These are phyloP conservation scores for Metarhizium robertsii DNA, from an alignment of 2,329 filamentous ascomycete species.

Conservation along the genomic window DNA sequence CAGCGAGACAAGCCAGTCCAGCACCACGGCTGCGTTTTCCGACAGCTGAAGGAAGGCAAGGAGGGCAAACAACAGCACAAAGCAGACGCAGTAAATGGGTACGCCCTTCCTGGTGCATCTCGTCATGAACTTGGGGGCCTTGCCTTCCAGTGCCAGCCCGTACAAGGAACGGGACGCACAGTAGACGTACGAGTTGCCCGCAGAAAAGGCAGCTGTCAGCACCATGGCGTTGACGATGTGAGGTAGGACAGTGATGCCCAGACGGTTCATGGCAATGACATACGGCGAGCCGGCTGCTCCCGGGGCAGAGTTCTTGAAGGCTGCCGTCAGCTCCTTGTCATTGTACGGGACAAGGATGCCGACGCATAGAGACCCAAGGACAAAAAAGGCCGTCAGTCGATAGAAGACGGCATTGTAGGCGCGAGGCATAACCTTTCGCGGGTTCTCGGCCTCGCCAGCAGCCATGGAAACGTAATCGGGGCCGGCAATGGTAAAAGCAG, in stretches of 20 bases:
- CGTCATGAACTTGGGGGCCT: conserved; percentile 51
- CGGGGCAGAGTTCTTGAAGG: conserved; percentile 47
- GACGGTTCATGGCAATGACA: conserved; percentile 58
- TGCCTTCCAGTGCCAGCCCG: conserved; percentile 58
- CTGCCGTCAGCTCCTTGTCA: conserved; percentile 50
- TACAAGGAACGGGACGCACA: conserved; percentile 61
- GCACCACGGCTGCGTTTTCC: conserved; percentile 53
- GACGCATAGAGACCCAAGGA: conserved; percentile 62
- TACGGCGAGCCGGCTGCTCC: conserved; percentile 62
- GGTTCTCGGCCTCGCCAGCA: conserved; percentile 63
- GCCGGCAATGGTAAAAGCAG: conserved; percentile 58
- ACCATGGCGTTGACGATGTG: conserved; percentile 68
- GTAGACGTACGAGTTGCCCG: conserved; percentile 56
- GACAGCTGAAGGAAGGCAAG: conserved; percentile 68
- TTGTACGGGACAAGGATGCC: conserved; percentile 65
- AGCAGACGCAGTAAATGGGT: conserved; percentile 61
- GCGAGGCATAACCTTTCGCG: conserved; percentile 57
- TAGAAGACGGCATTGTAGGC: conserved; percentile 76
- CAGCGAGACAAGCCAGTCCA: conserved; percentile 61
- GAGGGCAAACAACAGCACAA: conserved; percentile 58
- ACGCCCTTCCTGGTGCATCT: conserved; percentile 56
- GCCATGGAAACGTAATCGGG: conserved; percentile 62
- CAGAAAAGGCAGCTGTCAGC: conserved; percentile 56
- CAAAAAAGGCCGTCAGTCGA: conserved; percentile 65
- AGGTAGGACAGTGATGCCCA: conserved; percentile 53